These are phyloP conservation scores for Aureobasidium sp. DNA, from an alignment of 2,329 filamentous ascomycete species.

Conservation along the genomic window DNA sequence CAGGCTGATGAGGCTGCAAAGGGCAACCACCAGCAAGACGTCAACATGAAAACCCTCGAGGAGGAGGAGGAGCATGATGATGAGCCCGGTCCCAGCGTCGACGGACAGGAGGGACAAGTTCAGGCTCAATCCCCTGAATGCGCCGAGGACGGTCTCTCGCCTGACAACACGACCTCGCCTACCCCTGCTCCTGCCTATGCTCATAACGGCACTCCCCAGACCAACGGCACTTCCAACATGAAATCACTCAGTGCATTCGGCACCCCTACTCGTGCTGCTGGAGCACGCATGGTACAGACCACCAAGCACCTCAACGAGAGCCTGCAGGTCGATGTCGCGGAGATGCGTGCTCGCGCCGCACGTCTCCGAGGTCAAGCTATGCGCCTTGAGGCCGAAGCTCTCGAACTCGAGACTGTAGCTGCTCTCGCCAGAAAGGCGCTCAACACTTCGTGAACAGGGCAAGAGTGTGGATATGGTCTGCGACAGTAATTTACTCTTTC, in stretches of 20 bases:
- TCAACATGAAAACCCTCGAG: neutral
- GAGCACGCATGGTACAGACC: neutral
- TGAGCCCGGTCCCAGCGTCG: neutral
- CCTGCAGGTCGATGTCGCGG: neutral
- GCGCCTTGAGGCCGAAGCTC: constrained; percentile 15
- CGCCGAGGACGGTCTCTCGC: neutral
- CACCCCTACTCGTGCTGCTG: neutral
- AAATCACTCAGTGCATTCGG: neutral
- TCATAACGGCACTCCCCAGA: neutral
- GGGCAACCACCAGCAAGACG: neutral
- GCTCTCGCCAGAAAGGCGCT: neutral
- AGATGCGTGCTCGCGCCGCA: neutral
- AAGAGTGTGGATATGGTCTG: no score
- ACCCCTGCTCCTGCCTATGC: neutral
- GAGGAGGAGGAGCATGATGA: neutral
- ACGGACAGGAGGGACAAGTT: neutral
- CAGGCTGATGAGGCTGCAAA: neutral
- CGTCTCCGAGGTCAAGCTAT: constrained; percentile 6
- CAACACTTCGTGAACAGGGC: neutral
- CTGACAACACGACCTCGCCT: neutral
- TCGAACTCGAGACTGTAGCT: neutral
- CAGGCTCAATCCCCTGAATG: neutral
- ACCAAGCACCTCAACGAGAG: neutral
- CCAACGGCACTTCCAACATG: neutral
- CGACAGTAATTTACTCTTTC: no score